Percentiles rank a stretch among this genome's conserved stretches.
These are phyloP conservation scores for Boletus subcaerulescens DNA, from an alignment of 768 basidiomycete species.

Conservation along the genomic window DNA sequence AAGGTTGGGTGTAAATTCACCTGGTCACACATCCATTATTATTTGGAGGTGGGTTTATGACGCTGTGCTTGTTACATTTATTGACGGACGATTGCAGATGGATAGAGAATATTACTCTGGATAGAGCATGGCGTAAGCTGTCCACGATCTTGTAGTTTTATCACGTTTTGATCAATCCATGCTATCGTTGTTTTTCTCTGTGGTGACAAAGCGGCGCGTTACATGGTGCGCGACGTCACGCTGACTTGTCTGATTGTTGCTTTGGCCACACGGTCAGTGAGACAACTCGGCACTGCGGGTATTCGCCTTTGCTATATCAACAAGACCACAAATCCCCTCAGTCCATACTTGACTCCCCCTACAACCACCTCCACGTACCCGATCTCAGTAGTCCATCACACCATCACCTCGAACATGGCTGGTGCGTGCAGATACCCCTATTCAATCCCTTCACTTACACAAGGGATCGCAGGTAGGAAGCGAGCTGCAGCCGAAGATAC, in stretches of 20 bases:
- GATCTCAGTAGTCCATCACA: not conserved
- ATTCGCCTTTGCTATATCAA: constrained; percentile 8
- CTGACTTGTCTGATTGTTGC: constrained; percentile 5
- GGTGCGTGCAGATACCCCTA: constrained; percentile 25
- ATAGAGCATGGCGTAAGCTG: constrained; percentile 10
- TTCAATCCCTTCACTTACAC: constrained; percentile 1
- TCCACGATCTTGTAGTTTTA: constrained; percentile 27
- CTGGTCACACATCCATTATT: constrained; percentile 10
- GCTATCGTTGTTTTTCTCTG: not conserved
- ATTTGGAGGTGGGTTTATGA: constrained; percentile 19
- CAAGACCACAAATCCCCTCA: not conserved
- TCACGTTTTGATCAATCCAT: constrained; percentile 28
- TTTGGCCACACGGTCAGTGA: constrained; percentile 2
- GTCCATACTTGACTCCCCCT: not conserved
- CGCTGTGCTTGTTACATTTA: not conserved
- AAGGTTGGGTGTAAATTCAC: constrained; percentile 10
- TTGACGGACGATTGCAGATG: constrained; percentile 11
- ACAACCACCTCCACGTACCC: not conserved
- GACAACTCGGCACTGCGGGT: constrained; percentile 20
- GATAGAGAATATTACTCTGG: constrained; percentile 6
- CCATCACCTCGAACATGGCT: constrained; percentile 20
- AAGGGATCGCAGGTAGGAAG: constrained; percentile 38
- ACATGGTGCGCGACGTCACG: constrained; percentile 35
- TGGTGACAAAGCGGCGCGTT: constrained; percentile 14
- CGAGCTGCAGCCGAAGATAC: constrained; percentile 40